Evolutionary conservation across 306 rosid genomes (phyloP).

Genomic region (Cicer bijugum): DNA sequence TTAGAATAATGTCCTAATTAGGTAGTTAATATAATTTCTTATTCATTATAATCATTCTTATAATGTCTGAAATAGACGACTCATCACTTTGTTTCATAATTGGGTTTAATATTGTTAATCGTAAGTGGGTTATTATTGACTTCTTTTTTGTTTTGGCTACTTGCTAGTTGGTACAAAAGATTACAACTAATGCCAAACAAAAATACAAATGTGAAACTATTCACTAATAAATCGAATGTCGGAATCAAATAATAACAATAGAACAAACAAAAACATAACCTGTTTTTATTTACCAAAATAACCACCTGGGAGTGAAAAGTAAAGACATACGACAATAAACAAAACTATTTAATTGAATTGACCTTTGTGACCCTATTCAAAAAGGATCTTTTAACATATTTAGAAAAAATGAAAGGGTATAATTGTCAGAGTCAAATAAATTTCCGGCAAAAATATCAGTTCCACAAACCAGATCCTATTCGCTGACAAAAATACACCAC

Average conservation of each 20-base stretch:
- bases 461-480: constrained; percentile 31
- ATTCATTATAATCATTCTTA: constrained; percentile 34
- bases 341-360: constrained; percentile 47
- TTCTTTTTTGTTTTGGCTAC: constrained; percentile 35
- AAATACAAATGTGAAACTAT: constrained; percentile 43
- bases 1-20: constrained; percentile 44
- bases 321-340: constrained; percentile 42
- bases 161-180: background rate
- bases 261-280: constrained; percentile 47
- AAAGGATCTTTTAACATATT: background rate
- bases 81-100: constrained; percentile 44
- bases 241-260: constrained; percentile 41
- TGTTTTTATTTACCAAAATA: constrained; percentile 36
- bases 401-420: constrained; percentile 27
- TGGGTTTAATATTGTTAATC: constrained; percentile 7
- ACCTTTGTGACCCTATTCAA: constrained; percentile 43
- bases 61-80: constrained; percentile 44
- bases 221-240: constrained; percentile 42
- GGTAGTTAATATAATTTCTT: constrained; percentile 39
- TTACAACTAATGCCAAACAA: constrained; percentile 21
- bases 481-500: constrained; percentile 51
- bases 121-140: constrained; percentile 45
- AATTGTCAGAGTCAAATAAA: constrained; percentile 22
- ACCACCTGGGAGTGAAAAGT: constrained; percentile 28
- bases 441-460: constrained; percentile 48